Evolutionary conservation across 192 early-diverging fungal genomes (phyloP), one percentile per base, ranked within the genome.

Genomic region (Irineochytrium annulatum): DNA sequence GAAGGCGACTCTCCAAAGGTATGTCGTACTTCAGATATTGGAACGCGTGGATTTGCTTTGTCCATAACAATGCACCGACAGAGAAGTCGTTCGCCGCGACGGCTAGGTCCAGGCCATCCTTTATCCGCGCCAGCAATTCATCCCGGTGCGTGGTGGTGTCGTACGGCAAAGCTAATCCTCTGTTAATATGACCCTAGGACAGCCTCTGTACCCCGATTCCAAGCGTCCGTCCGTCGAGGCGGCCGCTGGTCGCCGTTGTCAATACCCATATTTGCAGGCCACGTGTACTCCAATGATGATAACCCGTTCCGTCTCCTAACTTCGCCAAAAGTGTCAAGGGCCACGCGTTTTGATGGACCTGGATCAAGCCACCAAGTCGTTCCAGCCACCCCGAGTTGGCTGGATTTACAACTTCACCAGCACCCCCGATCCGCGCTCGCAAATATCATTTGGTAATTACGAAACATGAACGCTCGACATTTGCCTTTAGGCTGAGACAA

Each of bases 1-100:
- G 57, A 16, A 73, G 77, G 19, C 88, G 78, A 27, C 77, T 78
- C 27, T 81, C 67, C 19, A 68, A 32, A 22, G 86, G 65, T n/a
- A 88, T 43, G 19, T 69, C 57, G 55, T 87, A 79, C 35, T 87
- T 85, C 24, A 88, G 62, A 6, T 8, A 51, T 16, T 16, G 8
- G 48, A 51, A 20, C 22, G 6, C 11, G 22, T 26, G 48, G 48
- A 22, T 16, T 51, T 8, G 8, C 13, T 16, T 8, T 26, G 6
- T 51, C 22, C 8, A 51, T 22, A 11, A 16, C 13, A 26, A 51
- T 11, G 26, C 8, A 51, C 11, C 6, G 48, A 26, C 6, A 22
- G 48, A 51, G 26, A 26, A 11, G 48, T 51, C 22, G 8, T 51
- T 51, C 6, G 26, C 8, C 13, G 22, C 48, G 48, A 26, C n/a